Percentiles rank a stretch among this genome's conserved stretches.
Conservation (phyloP, 352 stramenopile species). For the Pythium angustatum region DNA sequence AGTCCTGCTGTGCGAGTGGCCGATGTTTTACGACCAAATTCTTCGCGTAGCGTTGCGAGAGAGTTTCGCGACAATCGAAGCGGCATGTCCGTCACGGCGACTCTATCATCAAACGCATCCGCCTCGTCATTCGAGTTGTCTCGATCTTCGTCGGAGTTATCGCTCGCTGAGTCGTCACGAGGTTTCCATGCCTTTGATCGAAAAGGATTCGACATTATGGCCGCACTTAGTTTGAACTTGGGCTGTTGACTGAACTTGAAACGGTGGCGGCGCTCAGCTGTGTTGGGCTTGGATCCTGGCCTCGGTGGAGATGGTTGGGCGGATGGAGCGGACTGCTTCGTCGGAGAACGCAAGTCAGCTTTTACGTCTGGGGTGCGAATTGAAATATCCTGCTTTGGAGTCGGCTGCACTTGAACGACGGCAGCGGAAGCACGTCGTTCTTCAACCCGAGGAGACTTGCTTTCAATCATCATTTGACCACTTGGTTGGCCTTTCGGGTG, state of each 20-base stretch:
- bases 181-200: slow-evolving; percentile 23
- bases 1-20: not conserved
- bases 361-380: not conserved
- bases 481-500: no score
- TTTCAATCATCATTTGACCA: no score
- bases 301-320: not conserved
- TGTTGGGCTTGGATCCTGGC: slow-evolving; percentile 2
- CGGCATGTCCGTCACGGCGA: slow-evolving; percentile 25
- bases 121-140: slow-evolving; percentile 27
- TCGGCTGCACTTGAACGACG: not conserved
- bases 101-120: slow-evolving; percentile 16
- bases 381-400: not conserved
- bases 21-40: slow-evolving; percentile 14
- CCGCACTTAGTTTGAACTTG: slow-evolving; percentile 23
- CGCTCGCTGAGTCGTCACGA: slow-evolving; percentile 48
- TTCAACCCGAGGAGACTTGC: no score
- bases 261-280: slow-evolving; percentile 12
- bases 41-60: slow-evolving; percentile 8
- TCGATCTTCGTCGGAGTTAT: slow-evolving; percentile 20
- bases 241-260: slow-evolving; percentile 32
- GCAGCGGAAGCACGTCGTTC: no score
- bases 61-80: slow-evolving; percentile 14
- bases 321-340: not conserved
- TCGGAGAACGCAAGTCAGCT: not conserved
- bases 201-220: slow-evolving; percentile 20